Percentiles rank a stretch among this genome's conserved stretches.
Evolutionary conservation across 1,284 basidiomycete genomes (phyloP).

Genomic region (Ceratobasidium sp.): DNA sequence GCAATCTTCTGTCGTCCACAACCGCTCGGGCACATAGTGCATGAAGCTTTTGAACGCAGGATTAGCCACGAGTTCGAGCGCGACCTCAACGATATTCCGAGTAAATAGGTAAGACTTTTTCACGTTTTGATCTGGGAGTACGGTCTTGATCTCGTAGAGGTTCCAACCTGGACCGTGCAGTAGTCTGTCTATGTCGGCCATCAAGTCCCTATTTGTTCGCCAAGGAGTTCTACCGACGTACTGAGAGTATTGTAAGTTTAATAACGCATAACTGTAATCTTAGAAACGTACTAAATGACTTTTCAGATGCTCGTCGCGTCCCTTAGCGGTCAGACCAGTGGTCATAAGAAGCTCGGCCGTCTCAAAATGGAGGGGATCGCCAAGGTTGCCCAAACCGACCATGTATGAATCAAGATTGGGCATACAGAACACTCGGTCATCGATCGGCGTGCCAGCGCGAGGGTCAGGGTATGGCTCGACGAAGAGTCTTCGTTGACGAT

Average conservation of each 20-base stretch:
- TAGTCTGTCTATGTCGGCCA: not conserved
- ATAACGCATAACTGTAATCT: not conserved
- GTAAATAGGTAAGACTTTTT: not conserved
- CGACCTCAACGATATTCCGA: constrained; percentile 4
- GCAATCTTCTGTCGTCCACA: not conserved
- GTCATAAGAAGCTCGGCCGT: constrained; percentile 17
- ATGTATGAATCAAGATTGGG: not conserved
- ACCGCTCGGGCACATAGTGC: constrained; percentile 18
- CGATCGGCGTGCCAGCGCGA: not conserved
- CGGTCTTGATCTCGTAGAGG: not conserved
- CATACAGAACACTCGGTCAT: not conserved
- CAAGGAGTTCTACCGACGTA: not conserved
- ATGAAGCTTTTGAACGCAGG: constrained; percentile 25
- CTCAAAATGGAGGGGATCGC: not conserved
- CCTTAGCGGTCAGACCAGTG: not conserved
- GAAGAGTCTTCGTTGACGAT: not conserved
- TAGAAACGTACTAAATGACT: not conserved
- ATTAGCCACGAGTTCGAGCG: constrained; percentile 28
- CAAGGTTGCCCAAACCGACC: not conserved
- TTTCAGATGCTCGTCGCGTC: not conserved
- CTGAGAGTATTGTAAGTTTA: not conserved
- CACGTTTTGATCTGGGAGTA: not conserved
- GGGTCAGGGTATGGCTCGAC: not conserved
- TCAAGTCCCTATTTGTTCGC: not conserved
- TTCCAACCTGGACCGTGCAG: not conserved